phyloP scores from a whole-genome alignment of 164 flowering plant genomes.

The Macadamia integrifolia region DNA sequence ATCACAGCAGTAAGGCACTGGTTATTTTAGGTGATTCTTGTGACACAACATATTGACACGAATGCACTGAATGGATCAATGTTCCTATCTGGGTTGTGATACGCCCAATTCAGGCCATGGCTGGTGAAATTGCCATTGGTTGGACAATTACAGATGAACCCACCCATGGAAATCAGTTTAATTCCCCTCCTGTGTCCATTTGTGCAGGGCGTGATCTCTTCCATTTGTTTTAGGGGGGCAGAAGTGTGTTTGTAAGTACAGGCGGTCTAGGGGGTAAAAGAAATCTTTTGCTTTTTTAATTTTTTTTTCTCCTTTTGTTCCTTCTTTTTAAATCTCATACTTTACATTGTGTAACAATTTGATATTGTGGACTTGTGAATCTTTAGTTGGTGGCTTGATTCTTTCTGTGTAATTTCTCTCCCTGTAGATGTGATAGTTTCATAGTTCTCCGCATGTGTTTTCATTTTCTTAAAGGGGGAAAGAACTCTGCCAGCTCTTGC shows the following conservation, averaged over 20 bases:
- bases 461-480: too few relatives aligned
- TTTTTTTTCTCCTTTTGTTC: neutral
- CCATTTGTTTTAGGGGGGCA: slow-evolving; percentile 3
- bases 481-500: too few relatives aligned
- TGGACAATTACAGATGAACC: neutral
- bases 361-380: slow-evolving; percentile 5
- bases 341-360: neutral
- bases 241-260: neutral
- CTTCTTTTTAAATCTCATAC: neutral
- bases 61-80: neutral
- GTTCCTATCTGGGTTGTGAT: neutral
- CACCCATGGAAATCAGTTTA: neutral
- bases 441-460: too few relatives aligned
- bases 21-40: neutral
- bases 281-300: neutral
- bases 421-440: too few relatives aligned
- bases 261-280: neutral
- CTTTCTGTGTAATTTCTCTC: slow-evolving; percentile 13
- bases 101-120: neutral
- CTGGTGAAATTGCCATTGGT: neutral
- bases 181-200: neutral
- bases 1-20: slow-evolving; percentile 9
- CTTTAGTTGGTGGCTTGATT: slow-evolving; percentile 14
- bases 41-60: too few relatives aligned
- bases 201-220: neutral